phyloP scores from a whole-genome alignment of 441 rosid genomes.

The Bruguiera hainesii region DNA sequence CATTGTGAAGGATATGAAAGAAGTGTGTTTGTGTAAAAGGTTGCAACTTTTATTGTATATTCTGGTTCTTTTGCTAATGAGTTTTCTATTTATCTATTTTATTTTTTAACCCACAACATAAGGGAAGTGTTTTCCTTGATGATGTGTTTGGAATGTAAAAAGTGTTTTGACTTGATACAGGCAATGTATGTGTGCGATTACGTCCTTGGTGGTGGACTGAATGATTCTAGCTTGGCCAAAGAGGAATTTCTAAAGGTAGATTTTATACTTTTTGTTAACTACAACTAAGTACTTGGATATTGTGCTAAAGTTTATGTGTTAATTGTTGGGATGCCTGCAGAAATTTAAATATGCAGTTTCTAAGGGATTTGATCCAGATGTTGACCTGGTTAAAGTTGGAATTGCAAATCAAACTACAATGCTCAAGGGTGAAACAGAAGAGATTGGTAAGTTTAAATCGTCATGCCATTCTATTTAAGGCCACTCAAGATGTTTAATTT shows the following conservation, averaged over 20 bases:
- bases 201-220: slow-evolving; percentile 77
- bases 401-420: slow-evolving; percentile 97
- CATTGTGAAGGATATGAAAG: slow-evolving; percentile 79
- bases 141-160: background rate
- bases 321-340: slow-evolving; percentile 41
- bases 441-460: slow-evolving; percentile 57
- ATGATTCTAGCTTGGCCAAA: slow-evolving; percentile 92
- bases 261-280: slow-evolving; percentile 5
- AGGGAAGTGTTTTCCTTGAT: background rate
- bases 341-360: slow-evolving; percentile 81
- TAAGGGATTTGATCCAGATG: slow-evolving; percentile 89
- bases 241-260: slow-evolving; percentile 84
- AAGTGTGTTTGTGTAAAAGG: slow-evolving; percentile 39
- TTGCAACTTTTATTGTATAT: slow-evolving; percentile 5
- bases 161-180: slow-evolving; percentile 35
- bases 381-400: slow-evolving; percentile 71
- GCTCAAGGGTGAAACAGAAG: slow-evolving; percentile 98
- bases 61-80: background rate
- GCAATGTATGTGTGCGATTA: slow-evolving; percentile 90
- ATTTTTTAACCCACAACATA: background rate
- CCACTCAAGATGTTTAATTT: slow-evolving; percentile 17
- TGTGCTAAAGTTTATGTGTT: slow-evolving; percentile 8
- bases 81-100: background rate
- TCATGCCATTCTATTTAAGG: slow-evolving; percentile 5
- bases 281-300: background rate